Percentiles rank a stretch among this genome's conserved stretches.
Evolutionary conservation across 2,329 filamentous ascomycete genomes (phyloP).

Genomic region (Ophiostoma sp.): DNA sequence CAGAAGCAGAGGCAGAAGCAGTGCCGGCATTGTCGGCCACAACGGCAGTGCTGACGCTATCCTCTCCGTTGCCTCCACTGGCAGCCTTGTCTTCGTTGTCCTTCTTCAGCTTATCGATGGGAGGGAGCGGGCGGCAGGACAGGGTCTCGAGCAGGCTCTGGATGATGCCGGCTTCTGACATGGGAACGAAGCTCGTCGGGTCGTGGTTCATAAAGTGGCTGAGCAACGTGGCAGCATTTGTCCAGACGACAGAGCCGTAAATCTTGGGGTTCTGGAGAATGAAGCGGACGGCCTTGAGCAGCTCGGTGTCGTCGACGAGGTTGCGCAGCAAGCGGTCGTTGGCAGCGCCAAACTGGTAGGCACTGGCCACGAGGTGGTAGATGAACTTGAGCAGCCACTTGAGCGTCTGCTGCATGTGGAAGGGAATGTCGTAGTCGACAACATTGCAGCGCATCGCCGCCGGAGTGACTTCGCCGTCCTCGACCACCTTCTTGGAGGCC

Average conservation of each 20-base stretch:
- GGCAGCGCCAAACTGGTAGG: conserved; percentile 55
- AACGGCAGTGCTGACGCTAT: conserved; percentile 18
- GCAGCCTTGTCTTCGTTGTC: not conserved
- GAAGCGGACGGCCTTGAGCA: conserved; percentile 71
- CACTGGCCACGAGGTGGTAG: conserved; percentile 87
- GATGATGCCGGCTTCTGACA: conserved; percentile 88
- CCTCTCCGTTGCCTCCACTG: not conserved
- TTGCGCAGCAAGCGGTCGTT: conserved; percentile 89
- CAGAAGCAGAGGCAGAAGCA: not conserved
- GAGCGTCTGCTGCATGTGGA: conserved; percentile 86
- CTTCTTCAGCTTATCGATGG: conserved; percentile 3
- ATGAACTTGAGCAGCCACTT: conserved; percentile 95
- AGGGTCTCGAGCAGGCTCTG: conserved; percentile 80
- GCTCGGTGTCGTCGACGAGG: conserved; percentile 83
- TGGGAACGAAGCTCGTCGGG: conserved; percentile 92
- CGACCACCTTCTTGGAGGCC: conserved; percentile 60
- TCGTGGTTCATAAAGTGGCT: conserved; percentile 98
- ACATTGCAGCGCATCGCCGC: conserved; percentile 65
- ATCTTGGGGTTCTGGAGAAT: conserved; percentile 73
- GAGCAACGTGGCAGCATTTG: conserved; percentile 82
- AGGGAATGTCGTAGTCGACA: conserved; percentile 90
- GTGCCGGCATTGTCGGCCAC: not conserved
- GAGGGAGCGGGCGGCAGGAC: conserved; percentile 49
- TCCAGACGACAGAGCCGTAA: conserved; percentile 95
- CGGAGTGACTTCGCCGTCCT: conserved; percentile 65